A percentile compares a stretch with the other conserved stretches of the same genome.
These are phyloP conservation scores for Aspergillus unguis DNA, from an alignment of 2,329 filamentous ascomycete species.

Conservation along the genomic window DNA sequence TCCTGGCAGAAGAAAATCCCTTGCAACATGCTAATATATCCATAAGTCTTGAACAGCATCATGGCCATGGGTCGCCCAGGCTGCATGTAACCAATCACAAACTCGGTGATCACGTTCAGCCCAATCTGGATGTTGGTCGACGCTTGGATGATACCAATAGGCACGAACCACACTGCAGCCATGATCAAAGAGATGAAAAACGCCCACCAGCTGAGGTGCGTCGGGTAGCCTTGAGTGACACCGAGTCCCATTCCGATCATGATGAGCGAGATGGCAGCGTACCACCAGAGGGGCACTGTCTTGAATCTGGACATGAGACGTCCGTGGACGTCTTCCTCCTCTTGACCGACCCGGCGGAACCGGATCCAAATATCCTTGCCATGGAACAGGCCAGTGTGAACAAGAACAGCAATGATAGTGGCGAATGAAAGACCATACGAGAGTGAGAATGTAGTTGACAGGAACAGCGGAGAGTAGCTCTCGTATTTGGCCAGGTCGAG, in stretches of 20 bases:
- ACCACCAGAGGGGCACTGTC: constrained; percentile 59
- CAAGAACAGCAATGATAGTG: constrained; percentile 65
- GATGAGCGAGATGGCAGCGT: constrained; percentile 43
- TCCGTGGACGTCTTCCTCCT: constrained; percentile 53
- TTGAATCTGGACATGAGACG: constrained; percentile 58
- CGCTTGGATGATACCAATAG: constrained; percentile 62
- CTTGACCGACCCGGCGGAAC: constrained; percentile 56
- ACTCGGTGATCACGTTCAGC: constrained; percentile 69
- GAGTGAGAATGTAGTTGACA: constrained; percentile 69
- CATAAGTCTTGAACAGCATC: constrained; percentile 77
- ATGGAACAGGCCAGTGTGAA: constrained; percentile 66
- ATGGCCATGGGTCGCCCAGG: constrained; percentile 67
- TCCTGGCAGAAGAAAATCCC: constrained; percentile 64
- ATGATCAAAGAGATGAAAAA: constrained; percentile 66
- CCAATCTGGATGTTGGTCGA: constrained; percentile 65
- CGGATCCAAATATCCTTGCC: constrained; percentile 64
- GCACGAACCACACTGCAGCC: constrained; percentile 61
- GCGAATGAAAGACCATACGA: constrained; percentile 71
- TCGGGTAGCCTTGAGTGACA: constrained; percentile 55
- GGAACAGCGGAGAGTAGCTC: constrained; percentile 58
- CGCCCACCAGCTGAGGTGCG: constrained; percentile 69
- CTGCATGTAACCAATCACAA: constrained; percentile 69
- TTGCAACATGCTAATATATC: constrained; percentile 66
- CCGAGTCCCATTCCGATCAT: constrained; percentile 52
- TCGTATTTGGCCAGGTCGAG: constrained; percentile 63